These are phyloP conservation scores for Gossypium aridum DNA, from an alignment of 441 rosid genomes.

Conservation along the genomic window DNA sequence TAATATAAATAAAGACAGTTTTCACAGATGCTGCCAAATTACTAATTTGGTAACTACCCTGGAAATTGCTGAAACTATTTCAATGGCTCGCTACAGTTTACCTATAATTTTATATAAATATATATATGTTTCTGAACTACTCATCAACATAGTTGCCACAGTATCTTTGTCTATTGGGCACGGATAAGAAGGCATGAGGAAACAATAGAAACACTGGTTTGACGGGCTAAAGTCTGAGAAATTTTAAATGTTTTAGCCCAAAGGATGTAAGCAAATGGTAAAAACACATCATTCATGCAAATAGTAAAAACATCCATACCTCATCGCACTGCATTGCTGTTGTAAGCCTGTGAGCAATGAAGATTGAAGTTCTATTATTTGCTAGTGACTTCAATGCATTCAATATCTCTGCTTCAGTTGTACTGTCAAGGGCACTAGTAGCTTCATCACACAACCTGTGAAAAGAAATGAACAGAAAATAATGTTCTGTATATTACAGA, in stretches of 20 bases:
- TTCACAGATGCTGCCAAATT: not conserved
- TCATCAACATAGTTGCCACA: not conserved
- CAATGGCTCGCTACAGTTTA: not conserved
- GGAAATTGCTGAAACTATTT: conserved; percentile 3
- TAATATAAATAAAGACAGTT: not conserved
- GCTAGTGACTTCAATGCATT: conserved; percentile 80
- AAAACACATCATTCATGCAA: not conserved
- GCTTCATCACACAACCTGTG: conserved; percentile 97
- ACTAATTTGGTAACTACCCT: not conserved
- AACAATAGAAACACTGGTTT: not conserved
- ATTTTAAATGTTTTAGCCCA: not conserved
- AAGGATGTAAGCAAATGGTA: not conserved
- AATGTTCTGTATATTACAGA: not conserved
- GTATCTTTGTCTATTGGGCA: not conserved
- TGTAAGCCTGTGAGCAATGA: conserved; percentile 95
- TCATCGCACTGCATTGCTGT: conserved; percentile 99
- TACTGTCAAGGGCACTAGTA: conserved; percentile 97
- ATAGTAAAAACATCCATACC: conserved; percentile 32
- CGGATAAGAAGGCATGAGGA: not conserved
- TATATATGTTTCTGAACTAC: not conserved
- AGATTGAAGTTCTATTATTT: conserved; percentile 78
- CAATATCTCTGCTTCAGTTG: conserved; percentile 97
- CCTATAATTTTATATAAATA: not conserved
- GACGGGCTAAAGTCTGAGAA: not conserved
- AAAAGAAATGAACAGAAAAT: conserved; percentile 17